Percentiles rank a stretch among this genome's conserved stretches.
Conservation (phyloP, 2,329 filamentous ascomycete genomes). For the Rugonectria rugulosa region DNA sequence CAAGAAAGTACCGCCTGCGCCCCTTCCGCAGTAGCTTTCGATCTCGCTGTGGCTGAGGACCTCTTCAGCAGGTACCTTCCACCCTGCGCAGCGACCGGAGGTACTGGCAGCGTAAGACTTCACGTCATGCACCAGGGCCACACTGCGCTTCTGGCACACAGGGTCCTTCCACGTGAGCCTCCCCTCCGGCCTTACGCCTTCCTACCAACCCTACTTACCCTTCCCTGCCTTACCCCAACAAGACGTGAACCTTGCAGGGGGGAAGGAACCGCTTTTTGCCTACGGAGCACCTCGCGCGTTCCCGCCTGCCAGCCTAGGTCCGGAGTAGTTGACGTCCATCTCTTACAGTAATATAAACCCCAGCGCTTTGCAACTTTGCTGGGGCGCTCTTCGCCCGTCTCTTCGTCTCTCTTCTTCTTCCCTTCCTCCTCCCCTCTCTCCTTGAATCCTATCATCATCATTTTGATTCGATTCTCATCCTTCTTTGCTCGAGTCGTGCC, state of each 20-base stretch:
- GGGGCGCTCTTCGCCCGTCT: slow-evolving; percentile 9
- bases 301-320: not conserved
- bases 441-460: not conserved
- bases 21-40: too few relatives aligned
- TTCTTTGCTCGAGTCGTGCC: not conserved
- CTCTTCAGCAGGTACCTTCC: slow-evolving; percentile 1
- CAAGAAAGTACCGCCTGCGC: not conserved
- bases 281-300: not conserved
- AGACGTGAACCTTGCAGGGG: slow-evolving; percentile 2
- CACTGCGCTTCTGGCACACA: slow-evolving; percentile 8
- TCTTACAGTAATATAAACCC: slow-evolving; percentile 14
- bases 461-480: not conserved
- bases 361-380: slow-evolving; percentile 6
- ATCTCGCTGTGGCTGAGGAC: slow-evolving; percentile 3
- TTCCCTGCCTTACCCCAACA: slow-evolving; percentile 14
- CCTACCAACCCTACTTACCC: too few relatives aligned
- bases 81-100: too few relatives aligned
- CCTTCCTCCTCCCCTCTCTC: not conserved
- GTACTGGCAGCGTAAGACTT: too few relatives aligned
- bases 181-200: too few relatives aligned
- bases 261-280: not conserved
- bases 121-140: slow-evolving; percentile 16
- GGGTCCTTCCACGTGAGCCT: slow-evolving; percentile 17
- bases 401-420: not conserved
- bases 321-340: too few relatives aligned